These are phyloP conservation scores for Anthostomella pinea DNA, from an alignment of 2,329 filamentous ascomycete species.

Conservation along the genomic window DNA sequence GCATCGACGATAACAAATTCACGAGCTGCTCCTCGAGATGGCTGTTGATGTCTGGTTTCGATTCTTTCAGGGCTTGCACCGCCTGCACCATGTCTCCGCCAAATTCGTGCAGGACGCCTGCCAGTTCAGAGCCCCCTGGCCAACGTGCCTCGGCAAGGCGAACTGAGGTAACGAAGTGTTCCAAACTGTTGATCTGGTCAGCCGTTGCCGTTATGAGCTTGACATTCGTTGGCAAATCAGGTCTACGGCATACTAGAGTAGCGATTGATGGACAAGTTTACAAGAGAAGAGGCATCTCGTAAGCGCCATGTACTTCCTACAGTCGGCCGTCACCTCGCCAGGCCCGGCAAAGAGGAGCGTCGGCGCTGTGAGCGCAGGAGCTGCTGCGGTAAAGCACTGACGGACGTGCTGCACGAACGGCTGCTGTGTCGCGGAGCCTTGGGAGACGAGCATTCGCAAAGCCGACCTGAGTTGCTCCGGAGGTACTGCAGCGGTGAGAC, in stretches of 20 bases:
- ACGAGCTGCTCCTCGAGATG: conserved; percentile 19
- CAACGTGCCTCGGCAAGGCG: conserved; percentile 17
- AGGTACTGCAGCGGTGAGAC: conserved; percentile 21
- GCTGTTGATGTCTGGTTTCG: conserved; percentile 14
- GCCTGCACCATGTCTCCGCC: conserved; percentile 37
- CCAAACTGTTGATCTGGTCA: conserved; percentile 26
- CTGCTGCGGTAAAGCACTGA: conserved; percentile 24
- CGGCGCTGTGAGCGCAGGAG: conserved; percentile 18
- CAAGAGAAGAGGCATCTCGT: conserved; percentile 37
- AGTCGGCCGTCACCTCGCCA: conserved; percentile 22
- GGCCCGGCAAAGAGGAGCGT: conserved; percentile 24
- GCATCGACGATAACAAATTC: conserved; percentile 20
- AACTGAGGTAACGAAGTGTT: conserved; percentile 24
- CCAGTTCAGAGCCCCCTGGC: conserved; percentile 20
- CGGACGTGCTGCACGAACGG: conserved; percentile 35
- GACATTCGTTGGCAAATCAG: no score
- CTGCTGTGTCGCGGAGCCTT: conserved; percentile 28
- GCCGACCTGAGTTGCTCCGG: conserved; percentile 33
- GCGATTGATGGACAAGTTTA: conserved; percentile 30
- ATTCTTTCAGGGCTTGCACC: conserved; percentile 36
- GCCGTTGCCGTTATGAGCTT: neutral
- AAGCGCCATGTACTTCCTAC: conserved; percentile 28
- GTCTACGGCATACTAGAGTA: conserved; percentile 33
- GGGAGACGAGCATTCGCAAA: conserved; percentile 32
- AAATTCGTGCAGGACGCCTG: conserved; percentile 23